Conservation (phyloP, 2,329 filamentous ascomycete genomes). For the Sarocladium brachiariae region DNA sequence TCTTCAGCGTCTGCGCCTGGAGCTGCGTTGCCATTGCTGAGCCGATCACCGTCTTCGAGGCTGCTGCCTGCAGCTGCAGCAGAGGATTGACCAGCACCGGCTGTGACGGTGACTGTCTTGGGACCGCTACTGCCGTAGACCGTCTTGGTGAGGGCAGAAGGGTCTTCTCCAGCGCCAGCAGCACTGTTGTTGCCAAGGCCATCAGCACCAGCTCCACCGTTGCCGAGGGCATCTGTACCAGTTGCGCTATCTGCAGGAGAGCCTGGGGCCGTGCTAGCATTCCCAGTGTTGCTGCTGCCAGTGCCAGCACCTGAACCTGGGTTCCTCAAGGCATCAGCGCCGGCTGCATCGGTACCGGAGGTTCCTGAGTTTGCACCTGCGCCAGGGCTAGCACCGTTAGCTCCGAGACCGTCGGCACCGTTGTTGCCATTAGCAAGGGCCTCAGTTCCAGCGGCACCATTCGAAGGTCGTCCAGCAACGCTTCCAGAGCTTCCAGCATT, state of each 20-base stretch:
- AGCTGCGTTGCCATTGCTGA: background rate
- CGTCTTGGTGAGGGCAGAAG: slow-evolving; percentile 10
- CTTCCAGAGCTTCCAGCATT: background rate
- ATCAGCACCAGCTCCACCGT: background rate
- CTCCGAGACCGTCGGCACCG: background rate
- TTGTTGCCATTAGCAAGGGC: background rate
- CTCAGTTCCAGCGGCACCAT: slow-evolving; percentile 5
- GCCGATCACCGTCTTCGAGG: background rate
- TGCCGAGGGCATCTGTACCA: background rate
- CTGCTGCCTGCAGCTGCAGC: background rate
- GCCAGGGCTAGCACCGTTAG: too few species aligned
- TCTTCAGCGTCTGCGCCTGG: background rate
- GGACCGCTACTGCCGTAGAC: background rate
- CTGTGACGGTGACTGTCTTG: slow-evolving; percentile 4
- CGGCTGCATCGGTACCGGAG: too few species aligned
- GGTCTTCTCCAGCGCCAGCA: background rate
- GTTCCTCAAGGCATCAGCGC: background rate
- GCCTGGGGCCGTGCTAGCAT: background rate
- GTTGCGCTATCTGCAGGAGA: background rate
- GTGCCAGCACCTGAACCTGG: background rate
- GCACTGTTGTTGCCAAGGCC: background rate
- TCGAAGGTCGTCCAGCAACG: background rate
- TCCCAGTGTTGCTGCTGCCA: background rate
- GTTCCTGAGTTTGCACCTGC: too few species aligned
- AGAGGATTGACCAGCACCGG: background rate